Evolutionary conservation across 768 basidiomycete species (phyloP).

Genomic region (Exidia glandulosa): DNA sequence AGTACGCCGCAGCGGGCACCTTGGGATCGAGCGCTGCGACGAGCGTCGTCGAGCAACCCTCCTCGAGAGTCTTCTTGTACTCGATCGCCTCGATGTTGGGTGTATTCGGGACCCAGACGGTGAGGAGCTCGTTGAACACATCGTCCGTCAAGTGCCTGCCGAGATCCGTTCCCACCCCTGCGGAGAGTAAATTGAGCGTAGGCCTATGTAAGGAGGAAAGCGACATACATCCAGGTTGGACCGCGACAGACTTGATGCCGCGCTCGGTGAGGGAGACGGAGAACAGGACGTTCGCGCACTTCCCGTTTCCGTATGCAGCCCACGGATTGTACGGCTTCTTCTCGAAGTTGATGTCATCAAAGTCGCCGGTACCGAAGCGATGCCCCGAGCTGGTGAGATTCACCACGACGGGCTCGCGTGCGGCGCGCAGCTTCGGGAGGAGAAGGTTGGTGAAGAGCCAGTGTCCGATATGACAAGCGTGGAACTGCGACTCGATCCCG

Average conservation of each 20-base stretch:
- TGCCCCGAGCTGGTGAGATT: conserved; percentile 29
- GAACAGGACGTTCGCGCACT: conserved; percentile 31
- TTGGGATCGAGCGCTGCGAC: background rate
- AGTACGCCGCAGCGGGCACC: background rate
- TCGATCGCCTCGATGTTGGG: background rate
- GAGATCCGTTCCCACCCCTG: background rate
- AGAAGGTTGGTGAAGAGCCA: conserved; percentile 32
- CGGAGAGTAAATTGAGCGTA: background rate
- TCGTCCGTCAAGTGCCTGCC: background rate
- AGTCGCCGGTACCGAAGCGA: conserved; percentile 21
- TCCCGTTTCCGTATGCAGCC: conserved; percentile 28
- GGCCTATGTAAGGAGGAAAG: background rate
- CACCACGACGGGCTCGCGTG: conserved; percentile 25
- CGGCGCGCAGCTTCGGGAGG: conserved; percentile 27
- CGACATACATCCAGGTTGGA: background rate
- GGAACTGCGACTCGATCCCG: conserved; percentile 11
- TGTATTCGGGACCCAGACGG: background rate
- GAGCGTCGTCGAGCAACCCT: background rate
- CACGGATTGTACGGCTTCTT: background rate
- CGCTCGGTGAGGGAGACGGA: conserved; percentile 11
- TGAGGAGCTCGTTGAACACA: background rate
- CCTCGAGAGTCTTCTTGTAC: background rate
- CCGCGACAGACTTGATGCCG: background rate
- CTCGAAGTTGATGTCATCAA: conserved; percentile 14
- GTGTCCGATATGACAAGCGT: conserved; percentile 27